Conservation (phyloP, 495 filamentous ascomycete genomes). For the Stereocaulon alpinum region DNA sequence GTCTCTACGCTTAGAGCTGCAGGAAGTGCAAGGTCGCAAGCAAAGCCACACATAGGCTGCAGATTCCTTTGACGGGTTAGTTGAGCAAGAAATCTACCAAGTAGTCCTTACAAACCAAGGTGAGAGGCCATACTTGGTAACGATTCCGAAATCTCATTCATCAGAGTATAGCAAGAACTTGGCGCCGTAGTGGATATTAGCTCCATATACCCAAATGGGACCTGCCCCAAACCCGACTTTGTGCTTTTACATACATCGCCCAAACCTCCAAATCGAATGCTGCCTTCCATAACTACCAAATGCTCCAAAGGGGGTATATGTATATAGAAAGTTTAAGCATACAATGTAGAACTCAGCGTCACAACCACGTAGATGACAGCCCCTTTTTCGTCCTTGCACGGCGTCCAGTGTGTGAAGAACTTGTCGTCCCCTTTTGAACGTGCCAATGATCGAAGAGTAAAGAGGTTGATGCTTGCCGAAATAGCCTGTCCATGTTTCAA, state of each 20-base stretch:
- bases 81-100: too few relatives aligned
- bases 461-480: conserved; percentile 31
- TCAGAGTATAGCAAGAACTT: too few relatives aligned
- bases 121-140: too few relatives aligned
- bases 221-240: background rate
- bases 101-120: too few relatives aligned
- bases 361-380: conserved; percentile 38
- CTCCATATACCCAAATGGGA: background rate
- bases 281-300: background rate
- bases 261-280: background rate
- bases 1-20: background rate
- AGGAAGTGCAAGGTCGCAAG: conserved; percentile 3
- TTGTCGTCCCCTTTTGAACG: conserved; percentile 27
- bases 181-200: too few relatives aligned
- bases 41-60: background rate
- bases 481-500: conserved; percentile 33
- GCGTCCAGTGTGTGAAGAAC: conserved; percentile 45
- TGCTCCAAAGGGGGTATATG: conserved; percentile 5
- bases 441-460: conserved; percentile 19
- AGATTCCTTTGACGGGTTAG: too few relatives aligned
- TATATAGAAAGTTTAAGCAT: conserved; percentile 12
- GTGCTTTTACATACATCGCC: background rate
- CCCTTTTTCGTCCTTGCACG: conserved; percentile 41
- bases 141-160: too few relatives aligned
- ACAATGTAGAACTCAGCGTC: conserved; percentile 25